Conservation (phyloP, 2,329 filamentous ascomycete species). For the Exophiala mesophila region DNA sequence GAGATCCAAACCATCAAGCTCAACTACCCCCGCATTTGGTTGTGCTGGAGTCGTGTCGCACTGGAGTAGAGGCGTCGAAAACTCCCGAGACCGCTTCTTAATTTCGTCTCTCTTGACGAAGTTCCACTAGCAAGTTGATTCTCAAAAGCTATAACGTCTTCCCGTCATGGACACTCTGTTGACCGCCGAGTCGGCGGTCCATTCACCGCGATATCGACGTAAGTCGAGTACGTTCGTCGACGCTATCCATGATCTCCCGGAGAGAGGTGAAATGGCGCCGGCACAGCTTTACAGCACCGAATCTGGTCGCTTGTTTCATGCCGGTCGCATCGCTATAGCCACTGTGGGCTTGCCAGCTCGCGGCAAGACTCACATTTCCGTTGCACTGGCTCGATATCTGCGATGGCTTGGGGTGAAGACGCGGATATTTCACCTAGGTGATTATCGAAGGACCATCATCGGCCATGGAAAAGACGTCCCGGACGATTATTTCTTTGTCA, state of each 20-base stretch:
- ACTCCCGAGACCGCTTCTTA: too few species aligned
- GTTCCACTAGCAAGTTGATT: too few species aligned
- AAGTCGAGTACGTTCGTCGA: constrained; percentile 96
- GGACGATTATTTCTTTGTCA: constrained; percentile 95
- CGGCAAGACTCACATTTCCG: constrained; percentile 96
- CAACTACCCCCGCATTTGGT: too few species aligned
- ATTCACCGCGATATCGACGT: constrained; percentile 81
- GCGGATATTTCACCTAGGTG: constrained; percentile 92
- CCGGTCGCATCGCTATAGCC: constrained; percentile 92
- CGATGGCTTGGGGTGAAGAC: constrained; percentile 98
- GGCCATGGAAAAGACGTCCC: constrained; percentile 79
- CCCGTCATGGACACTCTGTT: constrained; percentile 46
- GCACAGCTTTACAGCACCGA: constrained; percentile 98
- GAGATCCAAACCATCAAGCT: too few species aligned
- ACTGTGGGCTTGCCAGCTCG: constrained; percentile 92
- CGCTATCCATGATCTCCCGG: constrained; percentile 88
- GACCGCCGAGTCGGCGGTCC: constrained; percentile 87
- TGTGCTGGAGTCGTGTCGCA: too few species aligned
- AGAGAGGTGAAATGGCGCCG: constrained; percentile 79
- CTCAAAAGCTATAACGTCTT: too few species aligned
- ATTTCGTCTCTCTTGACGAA: too few species aligned
- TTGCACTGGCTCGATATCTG: constrained; percentile 89
- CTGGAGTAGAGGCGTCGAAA: too few species aligned
- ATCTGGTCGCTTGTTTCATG: constrained; percentile 94
- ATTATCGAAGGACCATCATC: constrained; percentile 89